Conservation (phyloP, 345 rosid species). For the Eucalyptus paniculata region DNA sequence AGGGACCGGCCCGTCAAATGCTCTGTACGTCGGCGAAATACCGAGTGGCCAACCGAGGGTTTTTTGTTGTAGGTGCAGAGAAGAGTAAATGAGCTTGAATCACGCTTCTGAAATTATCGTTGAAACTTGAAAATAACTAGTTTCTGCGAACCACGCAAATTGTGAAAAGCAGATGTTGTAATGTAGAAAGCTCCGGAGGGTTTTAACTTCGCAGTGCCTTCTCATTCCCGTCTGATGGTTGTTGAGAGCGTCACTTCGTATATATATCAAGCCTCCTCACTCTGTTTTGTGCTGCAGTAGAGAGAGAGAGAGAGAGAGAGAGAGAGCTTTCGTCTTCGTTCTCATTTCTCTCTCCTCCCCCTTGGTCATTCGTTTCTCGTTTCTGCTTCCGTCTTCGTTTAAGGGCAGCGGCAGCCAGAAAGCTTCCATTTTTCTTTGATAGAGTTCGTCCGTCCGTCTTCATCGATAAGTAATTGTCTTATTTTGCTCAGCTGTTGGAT, state of each 20-base stretch:
- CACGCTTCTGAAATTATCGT: neutral
- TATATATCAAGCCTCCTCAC: neutral
- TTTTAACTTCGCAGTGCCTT: neutral
- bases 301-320: neutral
- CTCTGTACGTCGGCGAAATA: neutral
- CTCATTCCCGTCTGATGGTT: neutral
- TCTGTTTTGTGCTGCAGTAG: neutral
- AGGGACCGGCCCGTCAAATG: neutral
- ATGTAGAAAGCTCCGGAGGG: neutral
- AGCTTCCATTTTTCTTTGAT: neutral
- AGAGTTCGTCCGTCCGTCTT: neutral
- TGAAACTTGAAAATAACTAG: neutral
- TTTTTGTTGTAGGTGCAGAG: neutral
- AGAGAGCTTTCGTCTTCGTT: neutral
- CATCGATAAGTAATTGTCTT: neutral
- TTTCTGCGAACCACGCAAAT: neutral
- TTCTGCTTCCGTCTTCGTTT: constrained; percentile 17
- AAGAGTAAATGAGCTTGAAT: neutral
- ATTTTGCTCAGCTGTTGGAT: neutral
- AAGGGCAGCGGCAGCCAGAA: neutral
- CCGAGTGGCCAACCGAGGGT: neutral
- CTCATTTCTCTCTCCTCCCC: neutral
- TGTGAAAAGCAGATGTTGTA: neutral
- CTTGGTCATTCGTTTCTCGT: neutral
- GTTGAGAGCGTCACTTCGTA: neutral